Conservation (phyloP, 1,139 yeast genomes). For the Yamadazyma atlantica region DNA sequence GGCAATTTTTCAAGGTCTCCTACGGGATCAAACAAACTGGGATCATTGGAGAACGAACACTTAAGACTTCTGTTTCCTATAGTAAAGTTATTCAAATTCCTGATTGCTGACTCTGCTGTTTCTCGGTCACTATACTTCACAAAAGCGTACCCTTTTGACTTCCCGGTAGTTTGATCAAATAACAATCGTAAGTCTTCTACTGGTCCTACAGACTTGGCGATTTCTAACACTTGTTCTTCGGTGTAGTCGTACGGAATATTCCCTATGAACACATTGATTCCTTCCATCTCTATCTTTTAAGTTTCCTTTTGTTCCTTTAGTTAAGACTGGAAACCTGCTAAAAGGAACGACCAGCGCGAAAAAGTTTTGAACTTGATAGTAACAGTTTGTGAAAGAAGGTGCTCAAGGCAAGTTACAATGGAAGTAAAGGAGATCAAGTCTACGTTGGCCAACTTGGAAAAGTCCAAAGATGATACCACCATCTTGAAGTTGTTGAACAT, state of each 20-base stretch:
- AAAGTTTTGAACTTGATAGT: not conserved
- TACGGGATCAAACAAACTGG: conserved; percentile 18
- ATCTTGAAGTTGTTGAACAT: conserved; percentile 66
- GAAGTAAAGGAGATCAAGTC: conserved; percentile 73
- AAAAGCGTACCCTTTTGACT: conserved; percentile 88
- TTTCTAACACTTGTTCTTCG: conserved; percentile 83
- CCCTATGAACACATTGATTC: conserved; percentile 34
- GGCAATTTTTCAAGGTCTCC: conserved; percentile 32
- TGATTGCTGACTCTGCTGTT: conserved; percentile 87
- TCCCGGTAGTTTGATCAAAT: conserved; percentile 87
- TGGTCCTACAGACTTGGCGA: conserved; percentile 84
- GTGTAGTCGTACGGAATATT: conserved; percentile 54
- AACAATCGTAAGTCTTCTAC: conserved; percentile 72
- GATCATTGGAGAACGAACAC: conserved; percentile 68
- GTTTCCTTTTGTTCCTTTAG: too few species aligned
- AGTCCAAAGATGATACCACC: conserved; percentile 65
- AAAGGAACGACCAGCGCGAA: not conserved
- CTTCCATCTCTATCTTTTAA: conserved; percentile 7
- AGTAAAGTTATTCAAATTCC: conserved; percentile 79
- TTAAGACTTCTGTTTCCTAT: conserved; percentile 72
- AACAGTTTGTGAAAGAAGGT: too few species aligned
- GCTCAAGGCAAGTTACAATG: conserved; percentile 44
- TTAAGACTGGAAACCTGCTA: too few species aligned
- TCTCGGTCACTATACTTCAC: conserved; percentile 74
- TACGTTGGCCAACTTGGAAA: conserved; percentile 70